phyloP scores from a whole-genome alignment of 2,329 filamentous ascomycete species.

The Macrophomina tecta region DNA sequence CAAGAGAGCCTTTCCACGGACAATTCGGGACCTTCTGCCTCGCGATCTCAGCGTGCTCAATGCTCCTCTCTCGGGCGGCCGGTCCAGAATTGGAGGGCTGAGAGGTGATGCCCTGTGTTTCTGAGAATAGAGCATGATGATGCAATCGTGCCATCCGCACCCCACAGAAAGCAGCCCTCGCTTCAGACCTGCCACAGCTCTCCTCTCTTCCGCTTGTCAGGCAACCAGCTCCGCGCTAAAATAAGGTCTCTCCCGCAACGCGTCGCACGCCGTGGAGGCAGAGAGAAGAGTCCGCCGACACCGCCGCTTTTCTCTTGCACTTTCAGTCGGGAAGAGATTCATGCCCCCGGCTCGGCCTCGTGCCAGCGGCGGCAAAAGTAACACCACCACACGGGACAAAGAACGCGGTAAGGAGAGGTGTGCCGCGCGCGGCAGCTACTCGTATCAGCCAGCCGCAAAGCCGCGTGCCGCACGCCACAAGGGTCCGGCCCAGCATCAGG shows the following conservation, averaged over 20 bases:
- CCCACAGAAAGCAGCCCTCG: slow-evolving; percentile 1
- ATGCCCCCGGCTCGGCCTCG: not conserved
- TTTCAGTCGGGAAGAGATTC: not conserved
- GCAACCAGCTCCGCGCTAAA: slow-evolving; percentile 12
- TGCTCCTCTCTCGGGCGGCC: not conserved
- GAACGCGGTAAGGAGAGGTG: not conserved
- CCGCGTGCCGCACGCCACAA: slow-evolving; percentile 3
- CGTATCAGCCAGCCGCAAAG: slow-evolving; percentile 11
- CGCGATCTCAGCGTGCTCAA: slow-evolving; percentile 14
- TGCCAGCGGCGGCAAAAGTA: not conserved
- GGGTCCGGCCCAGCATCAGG: slow-evolving; percentile 22
- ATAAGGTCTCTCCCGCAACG: slow-evolving; percentile 15
- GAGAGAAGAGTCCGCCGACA: not conserved
- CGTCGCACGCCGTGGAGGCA: not conserved
- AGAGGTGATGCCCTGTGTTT: slow-evolving; percentile 7
- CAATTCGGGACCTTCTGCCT: not conserved
- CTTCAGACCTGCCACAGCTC: slow-evolving; percentile 14
- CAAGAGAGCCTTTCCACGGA: not conserved
- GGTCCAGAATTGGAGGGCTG: slow-evolving; percentile 14
- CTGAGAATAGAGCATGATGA: slow-evolving; percentile 19
- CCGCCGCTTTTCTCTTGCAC: slow-evolving; percentile 5
- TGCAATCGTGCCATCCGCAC: slow-evolving; percentile 9
- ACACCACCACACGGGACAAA: not conserved
- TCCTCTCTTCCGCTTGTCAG: not conserved
- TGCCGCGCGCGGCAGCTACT: not conserved